These are phyloP conservation scores for Lodderomyces jiufengensis DNA, from an alignment of 1,139 yeast species.

Conservation along the genomic window DNA sequence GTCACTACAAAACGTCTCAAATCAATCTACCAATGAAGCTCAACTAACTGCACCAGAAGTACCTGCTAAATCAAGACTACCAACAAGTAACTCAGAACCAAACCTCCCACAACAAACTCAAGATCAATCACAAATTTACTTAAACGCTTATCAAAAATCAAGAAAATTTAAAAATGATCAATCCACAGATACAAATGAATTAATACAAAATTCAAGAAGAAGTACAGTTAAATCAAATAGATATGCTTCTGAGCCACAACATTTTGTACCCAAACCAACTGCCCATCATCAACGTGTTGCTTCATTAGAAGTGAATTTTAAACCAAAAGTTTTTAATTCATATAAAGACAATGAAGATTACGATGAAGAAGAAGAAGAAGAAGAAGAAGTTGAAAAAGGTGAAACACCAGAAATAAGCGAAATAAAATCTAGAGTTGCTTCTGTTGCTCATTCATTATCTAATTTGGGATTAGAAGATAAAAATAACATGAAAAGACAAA, in stretches of 20 bases:
- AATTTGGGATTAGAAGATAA: conserved; percentile 4
- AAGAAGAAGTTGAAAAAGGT: background rate
- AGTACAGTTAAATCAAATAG: conserved; percentile 36
- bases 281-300: conserved; percentile 15
- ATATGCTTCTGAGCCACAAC: conserved; percentile 35
- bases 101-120: background rate
- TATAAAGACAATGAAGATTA: conserved; percentile 13
- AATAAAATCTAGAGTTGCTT: too few species aligned
- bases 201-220: conserved; percentile 30
- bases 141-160: conserved; percentile 11
- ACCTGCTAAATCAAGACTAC: background rate
- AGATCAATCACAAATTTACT: conserved; percentile 11
- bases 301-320: conserved; percentile 27
- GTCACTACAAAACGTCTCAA: conserved; percentile 7
- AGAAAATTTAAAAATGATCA: conserved; percentile 8
- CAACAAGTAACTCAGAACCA: background rate
- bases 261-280: conserved; percentile 1
- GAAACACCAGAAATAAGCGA: background rate
- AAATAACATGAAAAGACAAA: conserved; percentile 18
- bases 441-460: conserved; percentile 1
- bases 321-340: conserved; percentile 17
- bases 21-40: too few species aligned
- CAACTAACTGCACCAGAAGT: too few species aligned
- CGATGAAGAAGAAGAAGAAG: conserved; percentile 7
- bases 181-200: conserved; percentile 16